Evolutionary conservation across 768 basidiomycete genomes (phyloP).

Genomic region (Peribolospora kevripleyi): DNA sequence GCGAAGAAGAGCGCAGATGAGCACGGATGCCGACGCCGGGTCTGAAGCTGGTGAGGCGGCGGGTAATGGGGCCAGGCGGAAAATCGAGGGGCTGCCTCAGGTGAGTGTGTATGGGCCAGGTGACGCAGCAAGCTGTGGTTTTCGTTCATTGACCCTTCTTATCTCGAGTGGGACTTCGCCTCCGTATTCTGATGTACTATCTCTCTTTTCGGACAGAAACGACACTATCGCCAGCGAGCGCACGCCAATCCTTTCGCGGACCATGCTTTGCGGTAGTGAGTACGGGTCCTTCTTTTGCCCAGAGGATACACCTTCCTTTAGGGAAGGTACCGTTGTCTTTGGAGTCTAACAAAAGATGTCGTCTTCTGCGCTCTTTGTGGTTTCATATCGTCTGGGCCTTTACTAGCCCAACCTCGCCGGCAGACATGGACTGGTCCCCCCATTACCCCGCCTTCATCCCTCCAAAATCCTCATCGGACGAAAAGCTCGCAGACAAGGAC

Average conservation of each 20-base stretch:
- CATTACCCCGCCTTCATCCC: constrained; percentile 52
- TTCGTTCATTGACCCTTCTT: too few species aligned
- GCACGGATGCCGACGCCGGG: too few species aligned
- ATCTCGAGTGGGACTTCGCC: too few species aligned
- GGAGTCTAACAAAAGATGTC: neutral
- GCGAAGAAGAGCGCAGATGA: too few species aligned
- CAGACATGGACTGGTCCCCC: constrained; percentile 48
- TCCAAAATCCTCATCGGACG: neutral
- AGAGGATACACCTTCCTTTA: neutral
- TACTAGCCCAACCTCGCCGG: constrained; percentile 39
- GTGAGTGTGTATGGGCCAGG: too few species aligned
- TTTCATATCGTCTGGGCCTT: neutral
- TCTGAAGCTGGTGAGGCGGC: too few species aligned
- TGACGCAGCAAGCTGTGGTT: too few species aligned
- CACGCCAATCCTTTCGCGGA: constrained; percentile 30
- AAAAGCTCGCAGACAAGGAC: neutral
- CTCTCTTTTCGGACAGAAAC: constrained; percentile 18
- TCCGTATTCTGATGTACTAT: too few species aligned
- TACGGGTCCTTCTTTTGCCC: neutral
- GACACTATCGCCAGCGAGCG: constrained; percentile 28
- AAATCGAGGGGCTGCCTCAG: too few species aligned
- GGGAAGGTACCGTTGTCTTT: neutral
- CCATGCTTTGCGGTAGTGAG: constrained; percentile 53
- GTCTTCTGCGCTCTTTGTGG: neutral
- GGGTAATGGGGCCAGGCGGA: too few species aligned